Percentiles rank a stretch among this genome's conserved stretches.
Conservation (phyloP, 2,329 filamentous ascomycete species). For the Thielaviopsis cerberus region DNA sequence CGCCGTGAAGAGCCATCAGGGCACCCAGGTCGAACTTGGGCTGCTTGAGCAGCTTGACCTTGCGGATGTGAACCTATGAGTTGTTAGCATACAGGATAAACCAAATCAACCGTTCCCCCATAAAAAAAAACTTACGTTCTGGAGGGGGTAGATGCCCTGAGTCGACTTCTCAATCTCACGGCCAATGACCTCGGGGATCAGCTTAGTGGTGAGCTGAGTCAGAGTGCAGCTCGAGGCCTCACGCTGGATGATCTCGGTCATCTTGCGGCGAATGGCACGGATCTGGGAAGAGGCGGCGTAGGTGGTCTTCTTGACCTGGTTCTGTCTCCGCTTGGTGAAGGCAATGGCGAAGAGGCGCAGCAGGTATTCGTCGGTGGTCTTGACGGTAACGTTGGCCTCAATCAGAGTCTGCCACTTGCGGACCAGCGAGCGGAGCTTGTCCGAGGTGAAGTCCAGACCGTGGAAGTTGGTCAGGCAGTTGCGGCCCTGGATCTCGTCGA, state of each 20-base stretch:
- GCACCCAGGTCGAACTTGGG: slow-evolving; percentile 98
- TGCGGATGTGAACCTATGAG: slow-evolving; percentile 88
- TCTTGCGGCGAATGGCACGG: slow-evolving; percentile 96
- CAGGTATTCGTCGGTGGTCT: slow-evolving; percentile 99
- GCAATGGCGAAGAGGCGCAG: slow-evolving; percentile 96
- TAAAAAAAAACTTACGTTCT: slow-evolving; percentile 54
- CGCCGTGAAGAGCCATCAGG: slow-evolving; percentile 90
- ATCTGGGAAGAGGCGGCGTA: slow-evolving; percentile 96
- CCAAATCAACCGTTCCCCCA: not conserved
- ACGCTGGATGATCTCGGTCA: slow-evolving; percentile 95
- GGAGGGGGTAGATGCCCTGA: slow-evolving; percentile 97
- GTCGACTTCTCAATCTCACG: slow-evolving; percentile 99
- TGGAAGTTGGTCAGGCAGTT: slow-evolving; percentile 99
- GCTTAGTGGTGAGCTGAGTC: slow-evolving; percentile 90
- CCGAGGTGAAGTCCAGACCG: slow-evolving; percentile 98
- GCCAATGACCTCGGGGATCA: slow-evolving; percentile 98
- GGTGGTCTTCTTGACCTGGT: slow-evolving; percentile 99
- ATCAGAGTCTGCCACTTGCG: slow-evolving; percentile 99
- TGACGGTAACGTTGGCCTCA: slow-evolving; percentile 98
- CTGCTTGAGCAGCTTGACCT: slow-evolving; percentile 97
- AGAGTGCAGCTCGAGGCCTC: slow-evolving; percentile 91
- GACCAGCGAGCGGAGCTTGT: slow-evolving; percentile 97
- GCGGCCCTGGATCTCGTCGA: slow-evolving; percentile 98
- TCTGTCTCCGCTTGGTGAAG: slow-evolving; percentile 97
- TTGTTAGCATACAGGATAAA: not conserved